Evolutionary conservation across 106 monocot genomes (phyloP).

Genomic region (Dendrobium huoshanense): DNA sequence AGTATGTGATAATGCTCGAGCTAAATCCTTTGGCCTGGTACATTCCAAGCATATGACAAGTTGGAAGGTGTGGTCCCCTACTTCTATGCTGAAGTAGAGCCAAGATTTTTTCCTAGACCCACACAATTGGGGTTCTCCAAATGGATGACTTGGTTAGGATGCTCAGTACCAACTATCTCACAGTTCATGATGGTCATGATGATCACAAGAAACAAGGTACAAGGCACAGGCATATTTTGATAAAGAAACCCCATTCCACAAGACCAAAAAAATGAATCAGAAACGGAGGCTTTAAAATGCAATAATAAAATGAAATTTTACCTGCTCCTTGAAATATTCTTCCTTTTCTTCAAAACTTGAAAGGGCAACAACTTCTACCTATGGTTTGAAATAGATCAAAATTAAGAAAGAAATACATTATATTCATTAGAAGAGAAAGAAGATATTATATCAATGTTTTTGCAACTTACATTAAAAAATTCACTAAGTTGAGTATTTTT

Average conservation of each 20-base stretch:
- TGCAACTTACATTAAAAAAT: conserved; percentile 82
- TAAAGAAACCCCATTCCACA: background rate
- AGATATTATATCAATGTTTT: background rate
- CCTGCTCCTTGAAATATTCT: conserved; percentile 93
- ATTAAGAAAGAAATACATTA: background rate
- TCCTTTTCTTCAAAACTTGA: conserved; percentile 96
- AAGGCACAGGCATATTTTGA: background rate
- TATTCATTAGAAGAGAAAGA: background rate
- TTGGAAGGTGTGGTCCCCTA: background rate
- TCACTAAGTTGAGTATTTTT: conserved; percentile 90
- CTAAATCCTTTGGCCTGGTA: background rate
- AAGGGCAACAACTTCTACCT: conserved; percentile 90
- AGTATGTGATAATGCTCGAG: background rate
- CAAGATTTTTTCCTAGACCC: background rate
- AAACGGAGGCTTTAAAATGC: background rate
- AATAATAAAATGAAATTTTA: conserved; percentile 6
- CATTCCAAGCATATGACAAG: conserved; percentile 1
- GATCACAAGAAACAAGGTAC: background rate
- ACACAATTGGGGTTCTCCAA: background rate
- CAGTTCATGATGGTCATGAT: background rate
- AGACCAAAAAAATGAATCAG: background rate
- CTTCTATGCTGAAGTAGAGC: background rate
- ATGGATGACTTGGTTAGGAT: background rate
- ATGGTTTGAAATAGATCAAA: background rate
- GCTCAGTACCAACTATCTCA: background rate